Evolutionary conservation across 164 flowering plant genomes (phyloP), one percentile per base, ranked within the genome.

Genomic region (Vitis amurensis): DNA sequence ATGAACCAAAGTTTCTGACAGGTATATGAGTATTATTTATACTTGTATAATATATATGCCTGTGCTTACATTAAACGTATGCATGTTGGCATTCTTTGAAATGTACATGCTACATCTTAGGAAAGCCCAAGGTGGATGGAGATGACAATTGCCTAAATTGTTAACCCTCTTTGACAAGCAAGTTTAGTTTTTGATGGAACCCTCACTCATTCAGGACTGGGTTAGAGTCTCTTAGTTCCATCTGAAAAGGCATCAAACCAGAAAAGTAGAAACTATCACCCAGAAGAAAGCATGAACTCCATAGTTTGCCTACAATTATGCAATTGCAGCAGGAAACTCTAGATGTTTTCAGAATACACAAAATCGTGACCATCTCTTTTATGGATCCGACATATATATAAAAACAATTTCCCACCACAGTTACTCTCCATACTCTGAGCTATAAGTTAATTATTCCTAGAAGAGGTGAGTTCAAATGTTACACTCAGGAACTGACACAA

Each of bases 191-290:
- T 72, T 80, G 81, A 76, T 94, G 98, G 76, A 91, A 82, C 19
- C 96, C 96, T 74, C 96, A 81, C 73, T 87, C 90, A 69, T 88
- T 87, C 70, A 72, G 80, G 68, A 88, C 59, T 29, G 98, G 98
- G 61, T 90, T 86, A 80, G 90, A 90, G 73, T 89, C 91, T 75
- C 77, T 79, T 73, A 84, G 64, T 52, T 81, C 84, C 69, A 91
- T 78, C 98, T 94, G 90, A 55, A 69, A 73, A 62, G 48, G 48
- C 30, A 30, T 2, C 10, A 27, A 37, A 59, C 68, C 51, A 48
- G 50, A 67, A 59, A 31, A 55, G 47, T 11, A 37, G 49, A 63
- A 74, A 63, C 44, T 19, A 3, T 31, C 7, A 31, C 29, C 4
- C 49, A 50, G 10, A 51, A 31, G 15, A 68, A 59, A 59, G 9